Base-by-base conservation (phyloP, 345 rosid genomes). In the Populus deltoides region DNA sequence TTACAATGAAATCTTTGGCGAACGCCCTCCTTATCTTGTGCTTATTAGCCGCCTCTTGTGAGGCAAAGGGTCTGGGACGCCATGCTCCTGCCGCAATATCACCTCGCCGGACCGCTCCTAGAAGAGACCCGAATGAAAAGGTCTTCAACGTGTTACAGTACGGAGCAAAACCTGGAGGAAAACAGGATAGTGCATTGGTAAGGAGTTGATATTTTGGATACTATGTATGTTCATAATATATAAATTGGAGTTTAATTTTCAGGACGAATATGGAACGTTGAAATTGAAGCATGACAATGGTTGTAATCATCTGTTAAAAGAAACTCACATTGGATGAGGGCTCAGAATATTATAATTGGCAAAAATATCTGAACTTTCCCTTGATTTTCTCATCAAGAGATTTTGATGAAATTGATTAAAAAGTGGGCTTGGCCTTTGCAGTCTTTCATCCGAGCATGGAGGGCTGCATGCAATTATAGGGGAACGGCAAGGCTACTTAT, bases 401-500 rank as follows among this genome's bases (percentile, higher is more conserved):
- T 74, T 45, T 13, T 24, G 45, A 51, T 55, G n/a, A 36, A 49
- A 39, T 8, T 12, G 22, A 41, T 2, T 66, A 29, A 49, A 6
- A 41, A 45, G 41, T 47, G 47, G 53, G 2, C 68, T 59, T 15
- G 68, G 16, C 68, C 27, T n/a, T 45, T 57, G 62, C 61, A 88
- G 91, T 78, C 47, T 8, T 82, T 90, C 47, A 75, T 82, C 13
- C 69, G 39, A 75, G 84, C 93, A 68, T 89, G 82, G 81, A 61
- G 47, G 47, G 89, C 88, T 2, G 88, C 88, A 2, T 90, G 93
- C 55, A 47, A 74, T 0, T 51, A 35, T 16, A 65, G 13, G 18
- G 89, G 85, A 29, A 82, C 80, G 67, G 81, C 89, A 41, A 84
- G 72, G 77, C 67, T 90, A 49, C 31, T 88, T n/a, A 66, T 88